phyloP scores from a whole-genome alignment of 176 grass and related monocot species.

The Elaeis guineensis region DNA sequence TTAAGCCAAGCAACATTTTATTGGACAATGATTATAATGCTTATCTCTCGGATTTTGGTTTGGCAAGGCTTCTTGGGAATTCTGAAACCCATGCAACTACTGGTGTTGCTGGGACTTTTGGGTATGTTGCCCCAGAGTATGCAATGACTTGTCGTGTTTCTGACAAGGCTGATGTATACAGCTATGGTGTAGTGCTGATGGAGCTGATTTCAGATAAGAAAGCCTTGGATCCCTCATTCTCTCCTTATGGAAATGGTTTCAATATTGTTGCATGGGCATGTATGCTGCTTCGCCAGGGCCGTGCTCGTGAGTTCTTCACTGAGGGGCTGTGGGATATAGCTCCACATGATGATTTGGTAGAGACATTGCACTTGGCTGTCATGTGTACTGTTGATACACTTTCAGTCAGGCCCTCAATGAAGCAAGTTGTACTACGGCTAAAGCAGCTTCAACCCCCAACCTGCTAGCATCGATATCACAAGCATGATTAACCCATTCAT shows the following conservation, averaged over 20 bases:
- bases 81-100: conserved; percentile 98
- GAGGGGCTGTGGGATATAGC: conserved; percentile 79
- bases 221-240: conserved; percentile 87
- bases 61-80: conserved; percentile 89
- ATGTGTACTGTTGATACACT: conserved; percentile 87
- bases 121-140: conserved; percentile 96
- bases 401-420: conserved; percentile 78
- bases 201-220: conserved; percentile 97
- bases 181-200: conserved; percentile 95
- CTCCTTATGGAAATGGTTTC: conserved; percentile 93
- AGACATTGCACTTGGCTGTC: conserved; percentile 79
- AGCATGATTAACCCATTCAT: conserved; percentile 26
- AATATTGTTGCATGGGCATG: conserved; percentile 97
- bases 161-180: conserved; percentile 95
- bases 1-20: conserved; percentile 95
- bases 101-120: conserved; percentile 93
- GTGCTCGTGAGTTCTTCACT: conserved; percentile 72
- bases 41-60: conserved; percentile 87
- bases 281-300: conserved; percentile 82
- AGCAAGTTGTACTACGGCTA: conserved; percentile 80
- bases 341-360: conserved; percentile 80
- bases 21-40: conserved; percentile 75
- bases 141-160: conserved; percentile 97
- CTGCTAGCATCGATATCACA: conserved; percentile 28
- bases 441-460: conserved; percentile 87